Evolutionary conservation across 2,329 filamentous ascomycete genomes (phyloP), one percentile per base, ranked within the genome.

Genomic region (Cladosporium austrohemisphaericum): DNA sequence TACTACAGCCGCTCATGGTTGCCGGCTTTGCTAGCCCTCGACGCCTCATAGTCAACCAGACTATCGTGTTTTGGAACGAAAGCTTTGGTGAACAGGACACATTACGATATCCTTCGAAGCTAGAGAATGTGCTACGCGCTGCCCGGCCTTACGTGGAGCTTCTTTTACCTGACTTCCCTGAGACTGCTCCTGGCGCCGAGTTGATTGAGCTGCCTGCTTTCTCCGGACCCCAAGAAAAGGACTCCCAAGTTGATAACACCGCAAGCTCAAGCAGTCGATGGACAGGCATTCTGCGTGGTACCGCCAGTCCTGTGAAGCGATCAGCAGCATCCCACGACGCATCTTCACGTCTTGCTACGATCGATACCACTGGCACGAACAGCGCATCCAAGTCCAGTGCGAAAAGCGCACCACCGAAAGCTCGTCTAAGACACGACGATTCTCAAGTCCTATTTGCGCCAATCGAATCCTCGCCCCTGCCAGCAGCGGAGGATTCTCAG

Each of bases 361-460:
- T 47, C 13, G 14, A 38, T 23, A 47, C 33, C 31, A 33, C 25
- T 4, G 44, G 44, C 26, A 47, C 44, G 1, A 29, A 18, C 44
- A 47, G 33, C 19, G 33, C 18, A 16, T 38, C 33, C 44, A 47
- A 47, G 25, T 18, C 22, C 18, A 16, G n/a, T n/a, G 37, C 44
- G 11, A 37, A 26, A 11, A 18, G 32, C 10, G 28, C 25, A 14
- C 37, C 33, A 26, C 9, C 14, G 6, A 51, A 51, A 14, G 38
- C 77, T 14, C 79, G 78, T 52, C 72, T 84, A 22, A 80, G 86
- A 26, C 89, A 95, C 58, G 81, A 95, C 54, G 79, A 94, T 66
- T 94, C 88, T 0, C 89, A 94, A 60, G 77, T 94, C 20, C 77
- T 87, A 35, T 93, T 93, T 60, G 80, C 84, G 2, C 71, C 81